These are phyloP conservation scores for Serendipita sp. DNA, from an alignment of 768 basidiomycete genomes.

Conservation along the genomic window DNA sequence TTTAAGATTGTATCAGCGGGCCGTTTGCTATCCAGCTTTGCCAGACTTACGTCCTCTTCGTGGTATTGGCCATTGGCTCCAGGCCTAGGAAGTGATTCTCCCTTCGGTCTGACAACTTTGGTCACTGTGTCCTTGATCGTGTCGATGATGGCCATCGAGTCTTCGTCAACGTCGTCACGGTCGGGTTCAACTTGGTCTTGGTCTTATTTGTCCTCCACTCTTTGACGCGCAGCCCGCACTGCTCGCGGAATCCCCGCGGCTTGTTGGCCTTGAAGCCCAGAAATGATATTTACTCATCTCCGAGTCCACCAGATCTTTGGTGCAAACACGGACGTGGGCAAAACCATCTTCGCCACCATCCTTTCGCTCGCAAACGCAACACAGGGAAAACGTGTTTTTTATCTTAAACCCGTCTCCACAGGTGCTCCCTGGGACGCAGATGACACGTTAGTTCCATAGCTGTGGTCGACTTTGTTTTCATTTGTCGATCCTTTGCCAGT, in stretches of 20 bases:
- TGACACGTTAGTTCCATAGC: constrained; percentile 40
- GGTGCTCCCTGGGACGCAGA: constrained; percentile 70
- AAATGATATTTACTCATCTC: constrained; percentile 60
- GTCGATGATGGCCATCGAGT: constrained; percentile 39
- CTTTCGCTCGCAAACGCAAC: constrained; percentile 63
- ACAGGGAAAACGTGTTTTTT: constrained; percentile 35
- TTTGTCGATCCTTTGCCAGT: constrained; percentile 16
- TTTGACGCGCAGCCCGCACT: not conserved
- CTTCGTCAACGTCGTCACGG: not conserved
- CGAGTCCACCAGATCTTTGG: constrained; percentile 85
- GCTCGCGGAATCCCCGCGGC: not conserved
- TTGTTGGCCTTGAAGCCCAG: not conserved
- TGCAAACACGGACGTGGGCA: constrained; percentile 92
- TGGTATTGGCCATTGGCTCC: constrained; percentile 4
- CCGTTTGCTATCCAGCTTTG: constrained; percentile 6
- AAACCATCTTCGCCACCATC: constrained; percentile 77
- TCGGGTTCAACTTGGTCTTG: not conserved
- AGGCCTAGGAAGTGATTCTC: constrained; percentile 8
- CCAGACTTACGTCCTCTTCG: not conserved
- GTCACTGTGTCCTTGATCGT: constrained; percentile 34
- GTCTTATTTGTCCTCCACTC: not conserved
- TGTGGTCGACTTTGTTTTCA: not conserved
- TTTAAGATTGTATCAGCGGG: not conserved
- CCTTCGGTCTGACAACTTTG: constrained; percentile 31
- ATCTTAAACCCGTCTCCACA: constrained; percentile 85